Evolutionary conservation across 2,329 filamentous ascomycete genomes (phyloP).

Genomic region (Penicillium fuscoglaucum): DNA sequence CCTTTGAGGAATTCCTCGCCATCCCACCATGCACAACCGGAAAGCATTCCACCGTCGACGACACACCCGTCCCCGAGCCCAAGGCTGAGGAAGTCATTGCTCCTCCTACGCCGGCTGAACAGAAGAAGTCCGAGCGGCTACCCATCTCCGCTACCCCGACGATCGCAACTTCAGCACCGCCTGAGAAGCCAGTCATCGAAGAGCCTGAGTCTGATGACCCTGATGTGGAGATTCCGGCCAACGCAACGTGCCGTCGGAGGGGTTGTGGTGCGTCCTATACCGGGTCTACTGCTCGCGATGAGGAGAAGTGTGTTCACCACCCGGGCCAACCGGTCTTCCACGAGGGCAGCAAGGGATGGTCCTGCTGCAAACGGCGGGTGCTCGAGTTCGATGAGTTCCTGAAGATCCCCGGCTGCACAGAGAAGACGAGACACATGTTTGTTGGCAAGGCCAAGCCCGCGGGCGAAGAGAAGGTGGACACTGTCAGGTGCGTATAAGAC

Average conservation of each 20-base stretch:
- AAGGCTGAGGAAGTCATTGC: conserved; percentile 36
- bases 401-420: conserved; percentile 88
- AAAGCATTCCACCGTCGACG: conserved; percentile 86
- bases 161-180: conserved; percentile 32
- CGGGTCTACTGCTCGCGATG: conserved; percentile 60
- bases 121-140: conserved; percentile 20
- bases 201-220: conserved; percentile 90
- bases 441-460: conserved; percentile 68
- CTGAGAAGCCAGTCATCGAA: conserved; percentile 44
- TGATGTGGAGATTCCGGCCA: conserved; percentile 68
- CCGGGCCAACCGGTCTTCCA: conserved; percentile 92
- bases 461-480: conserved; percentile 74
- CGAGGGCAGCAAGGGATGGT: conserved; percentile 97
- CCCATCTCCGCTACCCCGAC: conserved; percentile 29
- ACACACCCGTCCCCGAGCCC: conserved; percentile 54
- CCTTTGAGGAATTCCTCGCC: conserved; percentile 94
- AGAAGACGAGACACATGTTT: conserved; percentile 79
- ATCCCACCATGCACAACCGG: conserved; percentile 92
- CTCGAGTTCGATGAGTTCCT: conserved; percentile 98
- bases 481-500: conserved; percentile 63
- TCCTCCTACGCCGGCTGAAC: conserved; percentile 23
- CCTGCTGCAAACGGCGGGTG: conserved; percentile 92
- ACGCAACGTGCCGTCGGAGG: conserved; percentile 73
- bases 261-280: conserved; percentile 69
- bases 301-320: conserved; percentile 82